Evolutionary conservation across 176 grass and related monocot species (phyloP).

Genomic region (Coix lacrymajobi): DNA sequence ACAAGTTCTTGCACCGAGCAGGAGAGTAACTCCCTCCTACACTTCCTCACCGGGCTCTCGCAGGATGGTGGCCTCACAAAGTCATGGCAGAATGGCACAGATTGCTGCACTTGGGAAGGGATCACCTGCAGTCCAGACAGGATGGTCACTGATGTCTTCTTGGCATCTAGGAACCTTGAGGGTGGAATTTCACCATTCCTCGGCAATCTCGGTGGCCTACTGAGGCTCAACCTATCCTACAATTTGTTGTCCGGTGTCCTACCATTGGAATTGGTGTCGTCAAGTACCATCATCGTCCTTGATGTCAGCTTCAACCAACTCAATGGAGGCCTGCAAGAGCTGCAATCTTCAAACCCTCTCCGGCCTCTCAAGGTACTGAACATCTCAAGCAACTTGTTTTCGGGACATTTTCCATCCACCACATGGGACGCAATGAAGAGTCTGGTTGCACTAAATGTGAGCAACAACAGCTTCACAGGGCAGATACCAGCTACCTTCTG

Average conservation of each 20-base stretch:
- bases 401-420: constrained; percentile 14
- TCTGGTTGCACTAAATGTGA: constrained; percentile 27
- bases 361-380: constrained; percentile 40
- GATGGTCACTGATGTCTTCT: constrained; percentile 10
- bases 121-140: constrained; percentile 22
- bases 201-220: constrained; percentile 31
- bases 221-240: constrained; percentile 38
- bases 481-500: constrained; percentile 28
- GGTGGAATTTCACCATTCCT: constrained; percentile 42
- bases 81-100: constrained; percentile 23
- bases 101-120: constrained; percentile 47
- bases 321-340: not conserved
- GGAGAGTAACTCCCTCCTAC: constrained; percentile 39
- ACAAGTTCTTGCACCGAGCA: constrained; percentile 16
- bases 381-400: constrained; percentile 42
- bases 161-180: constrained; percentile 31
- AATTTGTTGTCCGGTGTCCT: constrained; percentile 26
- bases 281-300: constrained; percentile 21
- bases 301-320: constrained; percentile 55
- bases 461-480: constrained; percentile 44
- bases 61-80: not conserved
- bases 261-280: constrained; percentile 16
- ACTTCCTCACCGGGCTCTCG: constrained; percentile 30
- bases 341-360: constrained; percentile 6
- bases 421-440: constrained; percentile 29